Evolutionary conservation across 228 moss, liverwort and hornwort species (phyloP), one percentile per base, ranked within the genome.

Genomic region (Sphagnum magellanicum): DNA sequence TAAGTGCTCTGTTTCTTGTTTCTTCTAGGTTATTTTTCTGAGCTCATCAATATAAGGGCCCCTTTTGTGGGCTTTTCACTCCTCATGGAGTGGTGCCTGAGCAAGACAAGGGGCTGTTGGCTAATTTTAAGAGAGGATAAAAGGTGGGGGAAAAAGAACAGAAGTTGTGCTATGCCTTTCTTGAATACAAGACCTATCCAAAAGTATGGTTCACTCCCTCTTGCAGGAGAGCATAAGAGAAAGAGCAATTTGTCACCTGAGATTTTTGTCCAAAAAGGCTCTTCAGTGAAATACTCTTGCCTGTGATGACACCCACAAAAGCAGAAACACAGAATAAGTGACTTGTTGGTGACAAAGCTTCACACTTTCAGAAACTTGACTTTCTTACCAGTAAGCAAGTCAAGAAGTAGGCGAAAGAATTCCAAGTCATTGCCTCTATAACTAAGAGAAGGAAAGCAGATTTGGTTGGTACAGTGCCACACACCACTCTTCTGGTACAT

Each of bases 401-500:
- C 15, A 59, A 11, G 16, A n/a, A 15, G 10, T 17, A 17, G 32
- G 48, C 66, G 4, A 66, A 50, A 32, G 49, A 50, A 66, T 14
- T 8, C n/a, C 10, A 49, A n/a, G 50, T 6, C 10, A 49, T 50
- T 6, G 48, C 0, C 17, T 16, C 10, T 8, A 59, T 5, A 50
- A 11, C 6, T 12, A 15, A 60, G 50, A 0, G 5, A 17, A 63
- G n/a, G 48, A 13, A 0, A 14, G n/a, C 14, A 5, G 51, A 52
- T 16, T 63, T 64, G 46, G 50, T 50, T 63, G 8, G 68, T 15
- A 15, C 14, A 49, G 17, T 50, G 32, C 6, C 51, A 60, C 57
- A 49, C 58, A 80, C 80, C 76, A 72, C 63, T 53, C 70, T 81
- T 81, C 46, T 63, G 65, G 17, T 73, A 70, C 52, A 81, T 77